A percentile compares a stretch with the other conserved stretches of the same genome.
Conservation (phyloP, 2,329 filamentous ascomycete species). For the Colletotrichum lentis region DNA sequence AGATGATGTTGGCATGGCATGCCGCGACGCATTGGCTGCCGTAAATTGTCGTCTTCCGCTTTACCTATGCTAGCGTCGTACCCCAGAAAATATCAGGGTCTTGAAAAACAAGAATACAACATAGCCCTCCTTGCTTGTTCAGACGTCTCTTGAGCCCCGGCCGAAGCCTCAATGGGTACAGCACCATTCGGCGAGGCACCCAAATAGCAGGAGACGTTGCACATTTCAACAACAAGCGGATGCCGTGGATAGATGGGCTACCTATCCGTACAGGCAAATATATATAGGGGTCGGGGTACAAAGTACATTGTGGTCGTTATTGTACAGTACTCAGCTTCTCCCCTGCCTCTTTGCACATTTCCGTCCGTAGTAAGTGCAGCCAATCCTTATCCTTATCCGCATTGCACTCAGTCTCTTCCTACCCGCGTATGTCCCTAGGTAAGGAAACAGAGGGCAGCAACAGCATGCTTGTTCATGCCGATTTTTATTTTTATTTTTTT, state of each 20-base stretch:
- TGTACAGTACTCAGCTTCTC: not conserved
- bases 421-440: not conserved
- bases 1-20: constrained; percentile 18
- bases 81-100: not conserved
- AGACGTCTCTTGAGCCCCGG: not conserved
- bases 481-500: too few species aligned
- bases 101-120: not conserved
- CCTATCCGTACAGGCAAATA: too few species aligned
- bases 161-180: not conserved
- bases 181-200: not conserved
- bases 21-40: constrained; percentile 11
- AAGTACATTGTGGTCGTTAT: not conserved
- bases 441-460: too few species aligned
- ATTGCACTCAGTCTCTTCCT: too few species aligned
- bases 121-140: not conserved
- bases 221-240: too few species aligned
- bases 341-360: too few species aligned
- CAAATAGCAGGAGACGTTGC: not conserved
- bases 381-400: not conserved
- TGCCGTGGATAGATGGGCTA: too few species aligned
- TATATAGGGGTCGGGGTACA: too few species aligned
- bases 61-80: not conserved
- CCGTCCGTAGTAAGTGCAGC: not conserved
- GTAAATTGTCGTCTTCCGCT: not conserved
- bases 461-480: not conserved